phyloP scores from a whole-genome alignment of 345 rosid genomes.

The Anacardium occidentale region DNA sequence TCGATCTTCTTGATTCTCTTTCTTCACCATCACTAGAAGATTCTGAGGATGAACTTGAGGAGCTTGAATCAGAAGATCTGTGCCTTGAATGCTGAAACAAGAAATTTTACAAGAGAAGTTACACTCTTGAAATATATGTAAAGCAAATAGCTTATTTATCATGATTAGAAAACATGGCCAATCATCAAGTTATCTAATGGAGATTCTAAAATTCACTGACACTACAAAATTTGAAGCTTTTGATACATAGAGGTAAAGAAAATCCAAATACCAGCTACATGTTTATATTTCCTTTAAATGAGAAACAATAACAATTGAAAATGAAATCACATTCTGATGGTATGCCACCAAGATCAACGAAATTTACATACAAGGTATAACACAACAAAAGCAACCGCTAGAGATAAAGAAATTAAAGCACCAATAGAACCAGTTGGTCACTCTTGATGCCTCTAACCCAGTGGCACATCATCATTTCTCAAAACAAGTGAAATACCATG shows the following conservation, averaged over 20 bases:
- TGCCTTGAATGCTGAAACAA: conserved; percentile 64
- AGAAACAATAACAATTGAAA: neutral
- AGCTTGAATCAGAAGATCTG: conserved; percentile 55
- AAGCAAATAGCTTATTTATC: neutral
- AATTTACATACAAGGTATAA: neutral
- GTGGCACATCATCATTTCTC: conserved; percentile 3
- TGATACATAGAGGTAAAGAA: neutral
- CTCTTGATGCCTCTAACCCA: neutral
- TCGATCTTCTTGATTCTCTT: conserved; percentile 68
- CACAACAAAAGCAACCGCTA: neutral
- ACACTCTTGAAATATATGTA: neutral
- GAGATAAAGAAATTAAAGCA: neutral
- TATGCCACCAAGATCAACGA: neutral
- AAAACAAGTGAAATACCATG: neutral
- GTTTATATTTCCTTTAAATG: no score
- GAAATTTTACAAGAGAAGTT: conserved; percentile 2
- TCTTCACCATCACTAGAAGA: conserved; percentile 76
- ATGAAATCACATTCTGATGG: neutral
- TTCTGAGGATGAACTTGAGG: conserved; percentile 67
- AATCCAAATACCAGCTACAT: neutral
- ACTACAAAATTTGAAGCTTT: neutral
- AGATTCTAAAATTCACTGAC: neutral
- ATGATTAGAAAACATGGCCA: neutral
- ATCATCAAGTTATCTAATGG: neutral
- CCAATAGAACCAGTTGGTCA: neutral